Evolutionary conservation across 805 yeast genomes (phyloP).

Genomic region (Yarrowia osloensis): DNA sequence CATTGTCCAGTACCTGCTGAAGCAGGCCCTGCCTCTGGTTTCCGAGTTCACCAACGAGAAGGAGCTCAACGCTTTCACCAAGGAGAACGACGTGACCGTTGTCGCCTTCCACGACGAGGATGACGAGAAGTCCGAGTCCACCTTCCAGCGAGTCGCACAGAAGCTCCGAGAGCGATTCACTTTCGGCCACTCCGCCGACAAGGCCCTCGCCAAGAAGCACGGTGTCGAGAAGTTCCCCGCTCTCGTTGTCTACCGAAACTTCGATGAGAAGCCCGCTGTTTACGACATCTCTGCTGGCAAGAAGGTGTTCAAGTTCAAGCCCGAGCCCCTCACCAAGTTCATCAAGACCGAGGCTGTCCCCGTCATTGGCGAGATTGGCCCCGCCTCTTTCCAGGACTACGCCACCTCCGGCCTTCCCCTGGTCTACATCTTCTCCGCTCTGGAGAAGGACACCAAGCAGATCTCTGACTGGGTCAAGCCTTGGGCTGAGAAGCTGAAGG

Average conservation of each 20-base stretch:
- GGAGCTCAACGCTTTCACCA: slow-evolving; percentile 54
- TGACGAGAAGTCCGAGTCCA: slow-evolving; percentile 50
- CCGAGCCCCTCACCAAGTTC: slow-evolving; percentile 50
- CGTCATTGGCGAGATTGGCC: slow-evolving; percentile 81
- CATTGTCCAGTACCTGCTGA: slow-evolving; percentile 75
- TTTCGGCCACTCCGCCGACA: slow-evolving; percentile 55
- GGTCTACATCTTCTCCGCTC: slow-evolving; percentile 82
- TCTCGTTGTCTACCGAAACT: slow-evolving; percentile 49
- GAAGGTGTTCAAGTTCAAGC: slow-evolving; percentile 42
- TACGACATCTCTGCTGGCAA: slow-evolving; percentile 36
- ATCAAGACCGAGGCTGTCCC: slow-evolving; percentile 71
- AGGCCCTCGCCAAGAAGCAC: slow-evolving; percentile 46
- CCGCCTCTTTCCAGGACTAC: slow-evolving; percentile 74
- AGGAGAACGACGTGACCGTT: slow-evolving; percentile 45
- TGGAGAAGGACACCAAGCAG: slow-evolving; percentile 63
- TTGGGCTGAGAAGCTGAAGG: slow-evolving; percentile 74
- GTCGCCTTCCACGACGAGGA: slow-evolving; percentile 62
- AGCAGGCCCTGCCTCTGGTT: slow-evolving; percentile 80
- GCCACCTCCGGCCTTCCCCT: slow-evolving; percentile 73
- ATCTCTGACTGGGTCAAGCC: slow-evolving; percentile 55
- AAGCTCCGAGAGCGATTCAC: slow-evolving; percentile 60
- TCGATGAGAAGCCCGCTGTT: slow-evolving; percentile 41
- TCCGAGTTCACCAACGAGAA: slow-evolving; percentile 51
- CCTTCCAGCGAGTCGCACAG: slow-evolving; percentile 66
- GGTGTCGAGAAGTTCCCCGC: slow-evolving; percentile 49